phyloP scores from a whole-genome alignment of 2,329 filamentous ascomycete genomes.

The Thyridium curvatum region DNA sequence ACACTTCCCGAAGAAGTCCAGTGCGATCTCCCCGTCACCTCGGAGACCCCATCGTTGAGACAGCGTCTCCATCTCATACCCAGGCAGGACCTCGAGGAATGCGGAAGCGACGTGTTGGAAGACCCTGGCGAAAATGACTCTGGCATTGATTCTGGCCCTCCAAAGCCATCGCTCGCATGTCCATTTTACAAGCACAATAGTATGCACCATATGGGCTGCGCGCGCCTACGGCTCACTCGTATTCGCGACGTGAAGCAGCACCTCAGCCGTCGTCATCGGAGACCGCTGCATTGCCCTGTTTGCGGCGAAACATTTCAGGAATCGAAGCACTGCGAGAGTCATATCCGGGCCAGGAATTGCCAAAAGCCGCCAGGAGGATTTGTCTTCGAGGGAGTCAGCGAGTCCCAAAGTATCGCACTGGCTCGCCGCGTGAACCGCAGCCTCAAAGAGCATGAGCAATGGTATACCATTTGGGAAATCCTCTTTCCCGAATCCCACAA shows the following conservation, averaged over 20 bases:
- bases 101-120: too few relatives aligned
- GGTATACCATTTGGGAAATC: slow-evolving; percentile 14
- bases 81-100: too few relatives aligned
- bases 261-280: slow-evolving; percentile 9
- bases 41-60: too few relatives aligned
- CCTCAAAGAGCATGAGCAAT: slow-evolving; percentile 8
- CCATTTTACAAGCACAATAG: slow-evolving; percentile 14
- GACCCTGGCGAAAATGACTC: too few relatives aligned
- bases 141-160: too few relatives aligned
- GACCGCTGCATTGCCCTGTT: slow-evolving; percentile 6
- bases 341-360: background rate
- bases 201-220: slow-evolving; percentile 6
- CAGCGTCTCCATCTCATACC: too few relatives aligned
- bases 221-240: slow-evolving; percentile 5
- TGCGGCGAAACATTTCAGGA: slow-evolving; percentile 9
- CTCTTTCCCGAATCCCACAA: slow-evolving; percentile 8
- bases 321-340: background rate
- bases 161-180: slow-evolving; percentile 8
- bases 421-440: slow-evolving; percentile 1
- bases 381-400: slow-evolving; percentile 6
- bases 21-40: too few relatives aligned
- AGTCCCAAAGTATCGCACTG: slow-evolving; percentile 1
- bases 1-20: too few relatives aligned
- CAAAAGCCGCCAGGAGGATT: background rate
- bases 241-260: slow-evolving; percentile 18